A percentile compares a stretch with the other conserved stretches of the same genome.
phyloP scores from a whole-genome alignment of 2,329 filamentous ascomycete genomes.

The Aureobasidium musti region DNA sequence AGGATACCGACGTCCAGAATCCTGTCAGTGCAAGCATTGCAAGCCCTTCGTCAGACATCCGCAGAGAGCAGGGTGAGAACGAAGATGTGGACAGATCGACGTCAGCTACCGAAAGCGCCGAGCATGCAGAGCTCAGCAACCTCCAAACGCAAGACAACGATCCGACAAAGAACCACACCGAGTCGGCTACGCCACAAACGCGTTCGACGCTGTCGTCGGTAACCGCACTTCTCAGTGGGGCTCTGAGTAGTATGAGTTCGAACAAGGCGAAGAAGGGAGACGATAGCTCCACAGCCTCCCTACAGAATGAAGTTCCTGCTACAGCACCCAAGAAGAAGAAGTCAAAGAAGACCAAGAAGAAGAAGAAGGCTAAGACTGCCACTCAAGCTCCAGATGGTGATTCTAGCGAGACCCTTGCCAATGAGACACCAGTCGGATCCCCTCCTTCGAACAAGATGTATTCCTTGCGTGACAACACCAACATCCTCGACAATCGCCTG shows the following conservation, averaged over 20 bases:
- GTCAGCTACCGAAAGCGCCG: neutral
- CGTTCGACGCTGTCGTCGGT: neutral
- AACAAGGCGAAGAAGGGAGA: slow-evolving; percentile 5
- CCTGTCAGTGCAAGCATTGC: neutral
- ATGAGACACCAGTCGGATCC: slow-evolving; percentile 14
- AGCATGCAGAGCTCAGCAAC: neutral
- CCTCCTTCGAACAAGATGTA: neutral
- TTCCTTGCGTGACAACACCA: neutral
- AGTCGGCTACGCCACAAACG: neutral
- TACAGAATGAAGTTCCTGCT: neutral
- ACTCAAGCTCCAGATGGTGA: neutral
- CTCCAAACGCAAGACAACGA: neutral
- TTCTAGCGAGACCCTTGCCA: slow-evolving; percentile 12
- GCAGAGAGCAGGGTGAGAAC: neutral
- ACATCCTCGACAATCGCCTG: slow-evolving; percentile 2
- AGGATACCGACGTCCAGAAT: neutral
- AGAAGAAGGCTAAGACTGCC: slow-evolving; percentile 21
- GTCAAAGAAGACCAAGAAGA: slow-evolving; percentile 13
- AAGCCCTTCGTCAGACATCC: neutral
- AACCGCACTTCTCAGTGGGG: slow-evolving; percentile 7
- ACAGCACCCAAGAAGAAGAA: neutral
- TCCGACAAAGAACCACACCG: neutral
- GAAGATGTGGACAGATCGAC: neutral
- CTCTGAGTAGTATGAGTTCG: slow-evolving; percentile 15
- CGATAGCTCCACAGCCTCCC: neutral